Evolutionary conservation across 2,329 filamentous ascomycete species (phyloP).

Genomic region (Sphaceloma murrayae): DNA sequence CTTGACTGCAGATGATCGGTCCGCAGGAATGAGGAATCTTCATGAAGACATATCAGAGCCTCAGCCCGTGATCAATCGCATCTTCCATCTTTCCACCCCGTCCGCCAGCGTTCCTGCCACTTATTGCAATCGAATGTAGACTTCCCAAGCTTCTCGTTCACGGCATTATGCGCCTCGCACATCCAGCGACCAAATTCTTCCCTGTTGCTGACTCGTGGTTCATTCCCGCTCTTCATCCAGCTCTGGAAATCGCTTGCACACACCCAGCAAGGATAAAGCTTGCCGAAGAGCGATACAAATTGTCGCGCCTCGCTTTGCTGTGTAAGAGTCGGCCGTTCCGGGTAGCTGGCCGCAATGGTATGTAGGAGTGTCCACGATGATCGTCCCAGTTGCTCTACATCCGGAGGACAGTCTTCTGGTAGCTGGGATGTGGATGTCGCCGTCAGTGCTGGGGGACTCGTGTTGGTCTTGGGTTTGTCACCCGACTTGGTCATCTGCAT

Average conservation of each 20-base stretch:
- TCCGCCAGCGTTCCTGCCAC: conserved; percentile 94
- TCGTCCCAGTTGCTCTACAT: conserved; percentile 78
- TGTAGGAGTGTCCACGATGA: conserved; percentile 91
- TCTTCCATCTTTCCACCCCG: conserved; percentile 67
- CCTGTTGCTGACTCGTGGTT: conserved; percentile 49
- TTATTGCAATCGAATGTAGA: conserved; percentile 74
- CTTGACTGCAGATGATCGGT: too few species aligned
- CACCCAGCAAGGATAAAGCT: conserved; percentile 89
- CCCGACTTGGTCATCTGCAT: conserved; percentile 46
- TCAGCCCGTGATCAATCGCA: conserved; percentile 45
- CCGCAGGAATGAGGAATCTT: too few species aligned
- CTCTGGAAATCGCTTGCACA: conserved; percentile 84
- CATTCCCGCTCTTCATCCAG: conserved; percentile 64
- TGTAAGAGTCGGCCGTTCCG: conserved; percentile 52
- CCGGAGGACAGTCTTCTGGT: conserved; percentile 20
- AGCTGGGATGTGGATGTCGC: conserved; percentile 17
- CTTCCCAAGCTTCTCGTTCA: conserved; percentile 87
- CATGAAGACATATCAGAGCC: too few species aligned
- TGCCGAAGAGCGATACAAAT: conserved; percentile 74
- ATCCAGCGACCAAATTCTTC: conserved; percentile 73
- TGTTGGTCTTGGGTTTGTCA: conserved; percentile 29
- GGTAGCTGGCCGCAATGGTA: conserved; percentile 81
- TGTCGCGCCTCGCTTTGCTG: conserved; percentile 67
- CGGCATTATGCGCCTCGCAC: conserved; percentile 78
- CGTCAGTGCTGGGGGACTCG: conserved; percentile 26